Conservation (phyloP, 1,284 basidiomycete species). For the Vanrija pseudolonga region DNA sequence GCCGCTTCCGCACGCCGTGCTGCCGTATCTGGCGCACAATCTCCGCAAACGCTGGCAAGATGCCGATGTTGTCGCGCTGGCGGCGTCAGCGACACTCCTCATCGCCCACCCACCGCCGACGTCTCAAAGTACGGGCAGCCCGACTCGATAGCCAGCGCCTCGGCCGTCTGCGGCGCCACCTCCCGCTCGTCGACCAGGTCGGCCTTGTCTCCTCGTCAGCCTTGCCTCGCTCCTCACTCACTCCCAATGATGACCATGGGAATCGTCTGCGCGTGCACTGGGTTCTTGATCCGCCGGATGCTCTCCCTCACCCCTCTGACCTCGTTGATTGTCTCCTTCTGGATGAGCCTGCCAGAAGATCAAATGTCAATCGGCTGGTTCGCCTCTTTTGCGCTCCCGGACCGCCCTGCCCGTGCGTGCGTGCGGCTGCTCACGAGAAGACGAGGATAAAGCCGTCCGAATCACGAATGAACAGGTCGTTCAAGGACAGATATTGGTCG, state of each 20-base stretch:
- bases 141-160: slow-evolving; percentile 21
- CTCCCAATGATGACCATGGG: slow-evolving; percentile 42
- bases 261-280: slow-evolving; percentile 10
- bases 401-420: too few relatives aligned
- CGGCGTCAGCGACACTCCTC: not conserved
- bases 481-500: slow-evolving; percentile 33
- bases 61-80: slow-evolving; percentile 22
- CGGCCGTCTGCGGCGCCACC: slow-evolving; percentile 19
- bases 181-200: slow-evolving; percentile 35
- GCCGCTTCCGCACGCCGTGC: slow-evolving; percentile 1
- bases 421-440: slow-evolving; percentile 26
- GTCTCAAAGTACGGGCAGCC: slow-evolving; percentile 33
- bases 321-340: slow-evolving; percentile 33
- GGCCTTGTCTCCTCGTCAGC: slow-evolving; percentile 28
- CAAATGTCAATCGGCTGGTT: not conserved
- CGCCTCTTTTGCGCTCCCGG: not conserved
- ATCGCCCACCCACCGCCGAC: slow-evolving; percentile 31
- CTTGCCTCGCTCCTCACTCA: slow-evolving; percentile 14
- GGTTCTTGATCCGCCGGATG: slow-evolving; percentile 32
- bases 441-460: slow-evolving; percentile 40
- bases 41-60: slow-evolving; percentile 23
- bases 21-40: slow-evolving; percentile 28
- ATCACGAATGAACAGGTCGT: slow-evolving; percentile 35
- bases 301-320: slow-evolving; percentile 21
- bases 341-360: slow-evolving; percentile 21